Evolutionary conservation across 805 yeast genomes (phyloP), one percentile per base, ranked within the genome.

Genomic region (Saturnispora silvae): DNA sequence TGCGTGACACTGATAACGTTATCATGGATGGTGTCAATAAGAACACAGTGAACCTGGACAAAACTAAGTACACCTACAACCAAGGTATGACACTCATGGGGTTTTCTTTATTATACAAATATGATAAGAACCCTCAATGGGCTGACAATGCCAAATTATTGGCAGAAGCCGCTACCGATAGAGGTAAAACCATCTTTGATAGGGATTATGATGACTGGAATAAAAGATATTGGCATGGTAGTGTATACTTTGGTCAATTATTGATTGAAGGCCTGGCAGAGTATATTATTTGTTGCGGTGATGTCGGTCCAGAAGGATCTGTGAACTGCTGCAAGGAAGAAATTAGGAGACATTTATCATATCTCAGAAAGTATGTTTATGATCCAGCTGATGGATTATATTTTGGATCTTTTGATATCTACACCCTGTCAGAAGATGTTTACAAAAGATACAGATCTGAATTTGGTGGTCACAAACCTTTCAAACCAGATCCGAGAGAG

Each of bases 241-340:
- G 72, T 11, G 66, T 78, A 1, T 74, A 71, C 56, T 78, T 77
- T 52, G 66, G 72, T 38, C 85, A 77, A 52, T 61, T 78, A 45
- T 57, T 78, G 34, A 63, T 76, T 29, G 84, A 76, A 52, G 85
- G 85, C 0, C 59, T 77, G 34, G 80, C 81, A 4, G 84, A 78
- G 52, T 78, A 73, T 53, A 51, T 74, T 47, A 23, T 31, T 20
- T 25, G 33, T 5, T 31, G 37, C 3, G 76, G 70, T 17, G 45
- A 54, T n/a, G 46, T 51, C 13, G 61, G 63, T 2, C 60, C 59
- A 40, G 47, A 59, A 46, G 43, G 65, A 43, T 48, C 61, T 2
- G 41, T 61, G 27, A 53, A 45, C 7, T 41, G 47, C 11, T 38
- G 47, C 20, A 57, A 58, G 25, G 59, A 52, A 16, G 78, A 75